Percentiles rank a stretch among this genome's conserved stretches.
Conservation (phyloP, 768 basidiomycete species). For the Collybia nuda region DNA sequence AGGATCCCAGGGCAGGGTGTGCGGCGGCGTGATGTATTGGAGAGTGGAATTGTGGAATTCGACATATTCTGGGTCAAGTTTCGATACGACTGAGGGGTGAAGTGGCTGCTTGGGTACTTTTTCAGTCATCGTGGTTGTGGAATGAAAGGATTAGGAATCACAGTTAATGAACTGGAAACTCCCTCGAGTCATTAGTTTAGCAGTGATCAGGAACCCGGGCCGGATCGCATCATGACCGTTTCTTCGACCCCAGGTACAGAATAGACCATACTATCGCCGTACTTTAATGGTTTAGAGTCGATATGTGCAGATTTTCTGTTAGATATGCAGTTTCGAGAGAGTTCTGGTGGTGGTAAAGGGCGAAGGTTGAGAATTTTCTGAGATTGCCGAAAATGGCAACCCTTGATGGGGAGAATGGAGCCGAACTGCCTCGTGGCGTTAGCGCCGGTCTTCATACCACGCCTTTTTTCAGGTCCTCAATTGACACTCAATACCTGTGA, state of each 20-base stretch:
- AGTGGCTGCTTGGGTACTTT: conserved; percentile 42
- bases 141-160: not conserved
- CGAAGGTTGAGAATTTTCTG: not conserved
- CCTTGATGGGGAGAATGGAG: not conserved
- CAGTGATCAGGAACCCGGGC: no score
- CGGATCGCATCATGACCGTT: no score
- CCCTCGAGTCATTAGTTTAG: no score
- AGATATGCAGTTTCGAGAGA: not conserved
- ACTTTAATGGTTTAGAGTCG: no score
- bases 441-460: not conserved
- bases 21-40: conserved; percentile 44
- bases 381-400: not conserved
- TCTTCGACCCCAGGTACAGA: no score
- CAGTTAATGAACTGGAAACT: not conserved
- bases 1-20: conserved; percentile 64
- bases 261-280: no score
- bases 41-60: conserved; percentile 57
- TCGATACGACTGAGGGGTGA: conserved; percentile 56
- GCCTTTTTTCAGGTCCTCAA: no score
- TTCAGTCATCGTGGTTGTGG: not conserved
- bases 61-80: conserved; percentile 67
- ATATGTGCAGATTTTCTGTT: no score
- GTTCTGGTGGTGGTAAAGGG: not conserved
- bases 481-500: no score
- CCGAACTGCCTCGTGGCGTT: not conserved